These are phyloP conservation scores for Salinomyces thailandicus DNA, from an alignment of 2,329 filamentous ascomycete genomes.

Conservation along the genomic window DNA sequence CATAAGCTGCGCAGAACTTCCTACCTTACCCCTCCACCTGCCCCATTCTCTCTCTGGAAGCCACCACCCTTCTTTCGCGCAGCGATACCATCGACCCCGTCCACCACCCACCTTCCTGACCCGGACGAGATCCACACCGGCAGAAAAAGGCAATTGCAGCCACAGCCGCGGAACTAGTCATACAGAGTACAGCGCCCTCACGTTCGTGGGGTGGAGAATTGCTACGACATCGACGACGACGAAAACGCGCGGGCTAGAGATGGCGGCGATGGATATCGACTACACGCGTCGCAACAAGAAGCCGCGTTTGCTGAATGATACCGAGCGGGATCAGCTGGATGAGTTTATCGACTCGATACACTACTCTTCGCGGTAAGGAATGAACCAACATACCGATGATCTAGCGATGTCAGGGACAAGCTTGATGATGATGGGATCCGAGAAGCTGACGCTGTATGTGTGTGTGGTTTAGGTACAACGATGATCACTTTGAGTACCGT, in stretches of 20 bases:
- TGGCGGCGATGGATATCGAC: constrained; percentile 53
- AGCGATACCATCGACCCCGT: background rate
- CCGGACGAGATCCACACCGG: too few relatives aligned
- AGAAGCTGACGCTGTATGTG: background rate
- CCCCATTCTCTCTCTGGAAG: background rate
- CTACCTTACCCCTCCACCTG: background rate
- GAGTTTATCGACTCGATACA: constrained; percentile 91
- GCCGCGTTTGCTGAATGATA: constrained; percentile 68
- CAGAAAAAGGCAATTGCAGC: too few relatives aligned
- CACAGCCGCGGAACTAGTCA: too few relatives aligned
- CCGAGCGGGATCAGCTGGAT: constrained; percentile 72
- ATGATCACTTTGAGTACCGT: constrained; percentile 88
- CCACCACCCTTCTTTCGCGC: background rate
- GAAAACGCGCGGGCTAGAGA: too few relatives aligned
- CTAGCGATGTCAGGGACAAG: too few relatives aligned
- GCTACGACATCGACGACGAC: too few relatives aligned
- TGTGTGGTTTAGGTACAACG: constrained; percentile 67
- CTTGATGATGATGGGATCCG: background rate
- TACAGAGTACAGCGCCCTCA: too few relatives aligned
- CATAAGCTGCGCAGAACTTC: background rate
- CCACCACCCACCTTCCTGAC: too few relatives aligned
- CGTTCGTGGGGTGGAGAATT: too few relatives aligned
- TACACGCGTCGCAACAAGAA: constrained; percentile 74
- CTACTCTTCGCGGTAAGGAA: constrained; percentile 83
- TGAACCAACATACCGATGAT: too few relatives aligned